phyloP scores from a whole-genome alignment of 129 eudicot species.

The Artemisia argyi region DNA sequence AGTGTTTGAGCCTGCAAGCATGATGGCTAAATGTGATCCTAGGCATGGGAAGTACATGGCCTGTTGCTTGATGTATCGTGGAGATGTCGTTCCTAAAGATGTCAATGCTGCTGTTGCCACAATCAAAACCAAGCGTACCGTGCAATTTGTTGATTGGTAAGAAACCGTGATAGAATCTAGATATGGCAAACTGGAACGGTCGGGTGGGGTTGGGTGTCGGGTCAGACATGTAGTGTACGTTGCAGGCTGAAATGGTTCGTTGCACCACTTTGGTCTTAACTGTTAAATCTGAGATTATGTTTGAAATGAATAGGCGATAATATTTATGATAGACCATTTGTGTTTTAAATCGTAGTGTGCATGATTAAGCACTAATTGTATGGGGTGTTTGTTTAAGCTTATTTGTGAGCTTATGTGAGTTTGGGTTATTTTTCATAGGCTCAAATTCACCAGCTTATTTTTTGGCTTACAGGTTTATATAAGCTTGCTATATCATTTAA shows the following conservation, averaged over 20 bases:
- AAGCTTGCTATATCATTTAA: too few relatives aligned
- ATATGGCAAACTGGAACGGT: slow-evolving; percentile 30
- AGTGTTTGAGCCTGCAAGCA: slow-evolving; percentile 84
- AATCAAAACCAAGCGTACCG: slow-evolving; percentile 18
- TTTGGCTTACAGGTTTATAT: too few relatives aligned
- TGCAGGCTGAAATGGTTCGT: not conserved
- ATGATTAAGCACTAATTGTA: too few relatives aligned
- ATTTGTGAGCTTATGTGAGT: too few relatives aligned
- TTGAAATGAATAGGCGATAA: too few relatives aligned
- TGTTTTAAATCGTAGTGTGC: too few relatives aligned
- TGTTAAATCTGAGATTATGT: too few relatives aligned
- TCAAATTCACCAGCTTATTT: too few relatives aligned
- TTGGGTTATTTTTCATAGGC: too few relatives aligned
- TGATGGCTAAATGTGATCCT: slow-evolving; percentile 93
- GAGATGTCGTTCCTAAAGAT: slow-evolving; percentile 18
- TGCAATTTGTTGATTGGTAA: slow-evolving; percentile 19
- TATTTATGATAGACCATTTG: too few relatives aligned
- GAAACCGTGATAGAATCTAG: not conserved
- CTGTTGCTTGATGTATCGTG: slow-evolving; percentile 65
- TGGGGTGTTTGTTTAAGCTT: too few relatives aligned
- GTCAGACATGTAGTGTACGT: not conserved
- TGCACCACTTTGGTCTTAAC: not conserved
- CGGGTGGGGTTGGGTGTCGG: not conserved
- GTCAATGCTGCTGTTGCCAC: slow-evolving; percentile 21
- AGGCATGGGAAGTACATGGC: slow-evolving; percentile 91